Base-by-base conservation (phyloP, 208 protist species). In the Vickermania spadyakhi region DNA sequence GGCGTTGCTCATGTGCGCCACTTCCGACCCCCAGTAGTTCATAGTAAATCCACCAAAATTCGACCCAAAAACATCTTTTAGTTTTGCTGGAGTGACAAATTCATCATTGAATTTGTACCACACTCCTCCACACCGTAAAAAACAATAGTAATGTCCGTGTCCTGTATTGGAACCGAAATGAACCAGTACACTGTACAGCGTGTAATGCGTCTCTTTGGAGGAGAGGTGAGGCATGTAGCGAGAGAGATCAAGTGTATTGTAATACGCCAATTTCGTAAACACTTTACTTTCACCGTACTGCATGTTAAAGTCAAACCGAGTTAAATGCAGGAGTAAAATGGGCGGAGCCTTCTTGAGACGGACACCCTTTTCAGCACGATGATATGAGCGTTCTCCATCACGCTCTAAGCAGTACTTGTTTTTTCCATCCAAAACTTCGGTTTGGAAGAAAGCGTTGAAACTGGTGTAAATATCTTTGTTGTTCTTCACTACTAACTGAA, bases 21-120 rank as follows among this genome's bases (percentile, higher is more conserved):
- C 80, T 56, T 88, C 72, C 13, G 84, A 82, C 11, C 88, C 88
- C 85, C 88, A 94, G 70, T 88, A 92, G 72, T 94, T 94, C 2
- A 82, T 58, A 45, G 64, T 74, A 58, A 70, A 89, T 28, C 88
- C 88, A 52, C 88, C 88, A 70, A 94, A 92, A 61, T 94, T 94
- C 36, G 78, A 69, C 25, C 84, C 88, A 72, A 91, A 94, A 50
- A 94, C 89, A 18, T 93, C 74, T 54, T 78, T 73, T 67, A 93
- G 62, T 50, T 78, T 80, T 3, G 88, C 89, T 31, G 67, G 72
- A 2, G 83, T 82, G 4, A 97, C 91, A 0, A 67, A 70, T 56
- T 89, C 87, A 60, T 97, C 91, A 75, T 97, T 89, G 63, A 97
- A 96, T 59, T 93, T 93, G 66, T 89, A 96, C 89, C 91, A 97